Conservation (phyloP, 2,329 filamentous ascomycete genomes). For the Ilyonectria mors-panacis region DNA sequence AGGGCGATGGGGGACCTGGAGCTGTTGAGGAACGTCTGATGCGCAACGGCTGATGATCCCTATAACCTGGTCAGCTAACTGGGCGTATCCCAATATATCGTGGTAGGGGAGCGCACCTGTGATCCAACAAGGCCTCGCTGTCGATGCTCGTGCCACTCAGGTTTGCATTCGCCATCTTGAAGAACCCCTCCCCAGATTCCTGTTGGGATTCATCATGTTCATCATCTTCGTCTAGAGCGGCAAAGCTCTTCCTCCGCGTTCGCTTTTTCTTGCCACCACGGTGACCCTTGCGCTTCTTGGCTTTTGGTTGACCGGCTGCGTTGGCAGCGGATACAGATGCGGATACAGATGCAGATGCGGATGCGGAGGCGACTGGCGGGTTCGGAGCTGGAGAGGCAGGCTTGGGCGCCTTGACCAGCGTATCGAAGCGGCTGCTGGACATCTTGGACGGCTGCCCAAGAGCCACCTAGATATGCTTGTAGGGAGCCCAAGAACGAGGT, state of each 20-base stretch:
- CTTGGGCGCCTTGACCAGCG: constrained; percentile 41
- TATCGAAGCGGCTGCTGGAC: constrained; percentile 53
- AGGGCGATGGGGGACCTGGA: constrained; percentile 53
- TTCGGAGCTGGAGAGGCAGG: constrained; percentile 29
- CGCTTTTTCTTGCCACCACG: constrained; percentile 85
- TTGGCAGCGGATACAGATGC: constrained; percentile 29
- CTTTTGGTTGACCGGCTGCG: constrained; percentile 37
- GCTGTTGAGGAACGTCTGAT: constrained; percentile 73
- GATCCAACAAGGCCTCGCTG: constrained; percentile 89
- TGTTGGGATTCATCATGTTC: constrained; percentile 57
- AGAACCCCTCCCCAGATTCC: constrained; percentile 61
- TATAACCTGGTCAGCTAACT: constrained; percentile 46
- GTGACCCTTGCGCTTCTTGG: constrained; percentile 79
- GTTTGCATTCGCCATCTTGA: constrained; percentile 68
- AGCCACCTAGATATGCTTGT: constrained; percentile 9
- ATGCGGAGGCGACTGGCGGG: constrained; percentile 33
- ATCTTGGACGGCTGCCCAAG: constrained; percentile 40
- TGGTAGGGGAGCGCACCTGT: constrained; percentile 70
- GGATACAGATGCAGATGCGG: constrained; percentile 35
- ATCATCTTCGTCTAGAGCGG: constrained; percentile 71
- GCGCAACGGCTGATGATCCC: constrained; percentile 74
- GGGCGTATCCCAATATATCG: constrained; percentile 3
- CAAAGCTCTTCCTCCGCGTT: constrained; percentile 85
- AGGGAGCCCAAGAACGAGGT: constrained; percentile 7
- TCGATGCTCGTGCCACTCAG: constrained; percentile 90